These are phyloP conservation scores for Ilex paraguariensis DNA, from an alignment of 305 asterid genomes.

Conservation along the genomic window DNA sequence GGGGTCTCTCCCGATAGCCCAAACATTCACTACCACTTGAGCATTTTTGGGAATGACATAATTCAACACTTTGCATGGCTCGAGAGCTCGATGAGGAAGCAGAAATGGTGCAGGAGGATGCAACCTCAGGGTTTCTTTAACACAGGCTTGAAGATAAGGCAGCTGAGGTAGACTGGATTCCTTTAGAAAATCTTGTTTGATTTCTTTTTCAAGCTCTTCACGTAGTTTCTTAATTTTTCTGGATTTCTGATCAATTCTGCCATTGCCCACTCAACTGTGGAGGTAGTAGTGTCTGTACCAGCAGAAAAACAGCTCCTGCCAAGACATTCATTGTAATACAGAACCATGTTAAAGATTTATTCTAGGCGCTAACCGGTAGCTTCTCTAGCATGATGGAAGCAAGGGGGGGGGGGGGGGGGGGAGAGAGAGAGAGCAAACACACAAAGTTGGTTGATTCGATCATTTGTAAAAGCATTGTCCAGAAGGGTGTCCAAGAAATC, in stretches of 20 bases:
- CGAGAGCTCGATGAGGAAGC: not conserved
- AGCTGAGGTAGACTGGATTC: not conserved
- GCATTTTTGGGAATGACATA: not conserved
- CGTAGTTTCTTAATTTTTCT: not conserved
- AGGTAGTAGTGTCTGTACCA: not conserved
- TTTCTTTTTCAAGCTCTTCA: not conserved
- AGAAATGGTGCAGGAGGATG: slow-evolving; percentile 2
- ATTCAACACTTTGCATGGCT: not conserved
- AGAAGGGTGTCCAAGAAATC: slow-evolving; percentile 37
- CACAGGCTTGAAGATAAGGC: not conserved
- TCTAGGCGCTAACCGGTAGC: too few relatives aligned
- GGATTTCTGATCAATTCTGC: not conserved
- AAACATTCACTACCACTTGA: not conserved
- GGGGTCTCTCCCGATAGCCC: not conserved
- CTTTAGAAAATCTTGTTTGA: not conserved
- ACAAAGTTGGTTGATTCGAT: slow-evolving; percentile 25
- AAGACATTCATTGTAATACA: not conserved
- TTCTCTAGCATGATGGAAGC: too few relatives aligned
- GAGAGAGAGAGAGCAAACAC: slow-evolving; percentile 18
- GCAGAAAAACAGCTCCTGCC: not conserved
- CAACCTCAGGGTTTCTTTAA: not conserved
- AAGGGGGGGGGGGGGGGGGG: not conserved
- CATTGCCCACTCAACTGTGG: not conserved
- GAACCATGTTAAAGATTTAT: too few relatives aligned
- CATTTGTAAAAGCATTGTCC: slow-evolving; percentile 20